Conservation (phyloP, 2,329 filamentous ascomycete species). For the Blumeria hordei region DNA sequence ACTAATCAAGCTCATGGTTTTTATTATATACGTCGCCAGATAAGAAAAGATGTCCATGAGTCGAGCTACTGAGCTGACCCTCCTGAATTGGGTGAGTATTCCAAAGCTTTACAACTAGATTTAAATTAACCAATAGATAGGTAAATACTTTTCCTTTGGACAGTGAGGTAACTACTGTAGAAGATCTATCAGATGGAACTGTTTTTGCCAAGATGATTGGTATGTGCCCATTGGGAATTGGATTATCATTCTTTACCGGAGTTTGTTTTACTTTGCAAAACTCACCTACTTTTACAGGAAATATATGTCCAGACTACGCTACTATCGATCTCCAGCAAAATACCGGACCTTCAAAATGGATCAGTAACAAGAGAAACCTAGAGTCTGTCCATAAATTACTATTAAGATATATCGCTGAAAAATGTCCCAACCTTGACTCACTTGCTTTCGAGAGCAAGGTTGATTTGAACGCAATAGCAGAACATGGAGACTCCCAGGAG, state of each 20-base stretch:
- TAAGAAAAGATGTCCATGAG: background rate
- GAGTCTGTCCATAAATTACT: slow-evolving; percentile 30
- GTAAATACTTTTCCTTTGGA: slow-evolving; percentile 16
- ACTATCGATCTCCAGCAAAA: slow-evolving; percentile 25
- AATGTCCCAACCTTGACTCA: slow-evolving; percentile 26
- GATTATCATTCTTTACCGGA: background rate
- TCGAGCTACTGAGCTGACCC: slow-evolving; percentile 25
- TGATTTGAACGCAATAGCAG: slow-evolving; percentile 31
- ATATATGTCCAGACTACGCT: slow-evolving; percentile 32
- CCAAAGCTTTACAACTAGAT: background rate
- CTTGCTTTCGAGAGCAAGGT: slow-evolving; percentile 24
- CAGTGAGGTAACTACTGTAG: slow-evolving; percentile 10
- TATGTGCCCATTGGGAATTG: slow-evolving; percentile 16
- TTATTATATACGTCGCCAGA: background rate
- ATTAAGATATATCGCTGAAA: slow-evolving; percentile 28
- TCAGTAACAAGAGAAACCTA: slow-evolving; percentile 24
- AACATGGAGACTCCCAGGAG: slow-evolving; percentile 28
- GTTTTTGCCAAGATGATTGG: slow-evolving; percentile 15
- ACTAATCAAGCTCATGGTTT: no score
- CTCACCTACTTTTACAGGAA: slow-evolving; percentile 23
- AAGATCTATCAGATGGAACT: slow-evolving; percentile 15
- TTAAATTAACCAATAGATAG: slow-evolving; percentile 9
- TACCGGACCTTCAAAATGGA: slow-evolving; percentile 16
- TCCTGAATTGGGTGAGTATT: slow-evolving; percentile 27
- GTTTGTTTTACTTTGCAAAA: background rate